Conservation (phyloP, 768 basidiomycete genomes). For the Saitozyma podzolica region DNA sequence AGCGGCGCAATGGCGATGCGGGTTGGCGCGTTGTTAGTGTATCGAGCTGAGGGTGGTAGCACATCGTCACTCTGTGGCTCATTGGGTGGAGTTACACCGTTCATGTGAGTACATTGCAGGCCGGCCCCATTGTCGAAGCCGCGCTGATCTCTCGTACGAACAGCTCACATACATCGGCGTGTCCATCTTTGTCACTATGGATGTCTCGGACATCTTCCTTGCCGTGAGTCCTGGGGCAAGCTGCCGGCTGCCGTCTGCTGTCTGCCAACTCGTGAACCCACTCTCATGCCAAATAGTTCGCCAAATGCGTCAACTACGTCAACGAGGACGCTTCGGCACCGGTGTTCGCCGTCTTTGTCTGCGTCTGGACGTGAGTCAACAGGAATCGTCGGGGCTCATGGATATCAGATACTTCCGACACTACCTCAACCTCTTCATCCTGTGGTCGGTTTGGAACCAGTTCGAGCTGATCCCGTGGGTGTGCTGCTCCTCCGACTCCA, state of each 20-base stretch:
- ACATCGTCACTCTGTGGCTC: conserved; percentile 91
- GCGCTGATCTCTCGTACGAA: conserved; percentile 9
- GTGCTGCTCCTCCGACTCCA: background rate
- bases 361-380: conserved; percentile 73
- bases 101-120: conserved; percentile 5
- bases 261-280: background rate
- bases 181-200: conserved; percentile 94
- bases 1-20: background rate
- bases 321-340: conserved; percentile 62
- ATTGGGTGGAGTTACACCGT: conserved; percentile 66
- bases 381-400: background rate
- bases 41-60: conserved; percentile 51
- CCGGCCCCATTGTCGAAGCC: conserved; percentile 57
- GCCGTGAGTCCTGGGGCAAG: conserved; percentile 63
- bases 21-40: background rate
- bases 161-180: conserved; percentile 79
- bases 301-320: conserved; percentile 87
- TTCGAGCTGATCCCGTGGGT: conserved; percentile 70
- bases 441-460: conserved; percentile 83
- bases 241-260: background rate
- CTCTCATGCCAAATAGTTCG: conserved; percentile 26
- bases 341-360: conserved; percentile 66
- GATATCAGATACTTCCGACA: conserved; percentile 81
- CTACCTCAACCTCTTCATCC: conserved; percentile 79
- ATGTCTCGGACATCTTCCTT: conserved; percentile 84